phyloP scores from a whole-genome alignment of 164 flowering plant species.

The Aristolochia fimbriata region DNA sequence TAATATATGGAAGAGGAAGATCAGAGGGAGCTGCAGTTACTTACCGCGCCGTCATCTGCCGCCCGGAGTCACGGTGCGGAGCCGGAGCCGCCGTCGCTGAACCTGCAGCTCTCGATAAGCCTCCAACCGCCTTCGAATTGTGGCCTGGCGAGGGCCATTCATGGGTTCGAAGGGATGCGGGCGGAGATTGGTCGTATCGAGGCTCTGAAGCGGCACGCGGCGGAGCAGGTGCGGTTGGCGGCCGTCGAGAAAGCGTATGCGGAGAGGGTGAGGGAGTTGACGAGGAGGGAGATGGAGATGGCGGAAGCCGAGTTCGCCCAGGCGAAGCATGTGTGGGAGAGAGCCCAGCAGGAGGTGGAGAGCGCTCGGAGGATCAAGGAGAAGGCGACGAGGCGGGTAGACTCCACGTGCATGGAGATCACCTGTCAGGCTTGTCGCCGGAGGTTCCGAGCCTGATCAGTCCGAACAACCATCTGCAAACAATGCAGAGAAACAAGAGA shows the following conservation, averaged over 20 bases:
- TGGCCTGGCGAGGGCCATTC: background rate
- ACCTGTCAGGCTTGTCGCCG: conserved; percentile 88
- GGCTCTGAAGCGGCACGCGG: conserved; percentile 70
- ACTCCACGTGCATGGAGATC: conserved; percentile 73
- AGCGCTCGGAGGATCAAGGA: conserved; percentile 67
- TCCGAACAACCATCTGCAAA: no score
- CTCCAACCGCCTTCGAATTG: conserved; percentile 19
- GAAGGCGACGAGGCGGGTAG: conserved; percentile 34
- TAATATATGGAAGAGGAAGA: conserved; percentile 57
- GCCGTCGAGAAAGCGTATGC: conserved; percentile 87
- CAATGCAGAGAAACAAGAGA: no score
- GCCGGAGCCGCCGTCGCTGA: conserved; percentile 37
- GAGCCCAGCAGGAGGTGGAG: conserved; percentile 67
- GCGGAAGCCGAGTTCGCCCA: conserved; percentile 83
- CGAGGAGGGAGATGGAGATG: conserved; percentile 79
- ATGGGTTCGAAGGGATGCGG: background rate
- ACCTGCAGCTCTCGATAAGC: conserved; percentile 71
- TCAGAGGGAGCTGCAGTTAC: conserved; percentile 53
- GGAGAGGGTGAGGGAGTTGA: conserved; percentile 77
- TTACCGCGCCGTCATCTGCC: conserved; percentile 31
- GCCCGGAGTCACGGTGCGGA: no score
- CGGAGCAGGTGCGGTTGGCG: conserved; percentile 81
- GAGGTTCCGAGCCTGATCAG: conserved; percentile 51
- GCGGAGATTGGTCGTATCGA: conserved; percentile 25
- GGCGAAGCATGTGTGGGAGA: conserved; percentile 78